Percentiles rank a stretch among this genome's conserved stretches.
These are phyloP conservation scores for Saitozyma sp. DNA, from an alignment of 768 basidiomycete genomes.

Conservation along the genomic window DNA sequence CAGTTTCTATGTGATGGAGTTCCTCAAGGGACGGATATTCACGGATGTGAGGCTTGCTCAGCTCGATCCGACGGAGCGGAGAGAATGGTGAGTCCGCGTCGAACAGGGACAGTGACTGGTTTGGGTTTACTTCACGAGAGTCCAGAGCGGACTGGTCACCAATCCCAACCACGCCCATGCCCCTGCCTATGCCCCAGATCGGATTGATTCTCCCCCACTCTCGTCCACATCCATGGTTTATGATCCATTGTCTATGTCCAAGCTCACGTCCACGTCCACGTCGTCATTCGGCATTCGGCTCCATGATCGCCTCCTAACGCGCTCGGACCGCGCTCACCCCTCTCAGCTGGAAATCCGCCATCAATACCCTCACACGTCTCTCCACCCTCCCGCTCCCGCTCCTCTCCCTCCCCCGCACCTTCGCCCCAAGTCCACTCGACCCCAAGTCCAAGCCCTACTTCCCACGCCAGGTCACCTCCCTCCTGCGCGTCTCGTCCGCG, in stretches of 20 bases:
- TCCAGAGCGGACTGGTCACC: too few species aligned
- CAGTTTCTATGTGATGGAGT: conserved; percentile 96
- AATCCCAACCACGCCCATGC: too few species aligned
- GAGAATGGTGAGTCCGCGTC: conserved; percentile 65
- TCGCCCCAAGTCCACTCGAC: conserved; percentile 27
- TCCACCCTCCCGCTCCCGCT: conserved; percentile 60
- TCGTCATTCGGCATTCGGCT: too few species aligned
- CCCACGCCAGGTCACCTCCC: conserved; percentile 86
- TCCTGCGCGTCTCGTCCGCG: conserved; percentile 74
- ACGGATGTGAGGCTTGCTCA: conserved; percentile 77
- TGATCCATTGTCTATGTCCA: background rate
- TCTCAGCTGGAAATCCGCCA: conserved; percentile 46
- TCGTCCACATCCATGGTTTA: background rate
- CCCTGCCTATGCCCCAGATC: too few species aligned
- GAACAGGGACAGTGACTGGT: too few species aligned
- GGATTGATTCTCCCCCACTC: too few species aligned
- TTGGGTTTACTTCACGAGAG: too few species aligned
- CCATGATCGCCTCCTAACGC: too few species aligned
- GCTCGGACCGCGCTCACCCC: too few species aligned
- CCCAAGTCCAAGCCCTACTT: conserved; percentile 65
- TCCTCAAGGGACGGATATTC: conserved; percentile 89
- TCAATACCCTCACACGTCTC: conserved; percentile 39
- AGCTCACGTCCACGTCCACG: background rate
- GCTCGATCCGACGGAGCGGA: conserved; percentile 61
- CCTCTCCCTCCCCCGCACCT: conserved; percentile 62